These are phyloP conservation scores for Claviceps sorghi DNA, from an alignment of 2,329 filamentous ascomycete species.

Conservation along the genomic window DNA sequence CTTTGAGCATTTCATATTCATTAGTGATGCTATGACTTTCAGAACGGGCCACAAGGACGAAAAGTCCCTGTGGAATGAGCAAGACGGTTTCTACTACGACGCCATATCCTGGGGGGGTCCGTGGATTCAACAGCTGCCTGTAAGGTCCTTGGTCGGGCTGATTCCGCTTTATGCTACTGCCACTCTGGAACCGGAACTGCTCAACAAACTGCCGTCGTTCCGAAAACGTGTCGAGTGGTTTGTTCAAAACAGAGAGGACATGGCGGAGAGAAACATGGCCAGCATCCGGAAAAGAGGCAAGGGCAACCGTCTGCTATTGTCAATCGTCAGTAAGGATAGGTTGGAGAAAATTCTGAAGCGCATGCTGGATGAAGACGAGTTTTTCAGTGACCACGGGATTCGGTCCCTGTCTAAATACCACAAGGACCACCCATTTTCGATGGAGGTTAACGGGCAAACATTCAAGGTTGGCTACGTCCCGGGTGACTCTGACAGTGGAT, in stretches of 20 bases:
- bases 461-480: slow-evolving; percentile 84
- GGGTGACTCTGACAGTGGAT: slow-evolving; percentile 87
- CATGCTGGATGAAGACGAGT: slow-evolving; percentile 91
- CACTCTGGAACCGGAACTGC: slow-evolving; percentile 83
- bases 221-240: slow-evolving; percentile 93
- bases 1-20: slow-evolving; percentile 96
- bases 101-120: slow-evolving; percentile 93
- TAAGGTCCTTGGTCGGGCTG: slow-evolving; percentile 80
- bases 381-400: slow-evolving; percentile 79
- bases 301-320: slow-evolving; percentile 72
- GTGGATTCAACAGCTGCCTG: slow-evolving; percentile 82
- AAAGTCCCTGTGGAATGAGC: slow-evolving; percentile 86
- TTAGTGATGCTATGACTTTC: slow-evolving; percentile 93
- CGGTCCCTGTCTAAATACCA: slow-evolving; percentile 86
- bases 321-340: slow-evolving; percentile 87
- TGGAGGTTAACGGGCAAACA: slow-evolving; percentile 86
- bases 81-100: slow-evolving; percentile 97
- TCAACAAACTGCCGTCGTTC: slow-evolving; percentile 83
- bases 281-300: slow-evolving; percentile 85
- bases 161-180: slow-evolving; percentile 88
- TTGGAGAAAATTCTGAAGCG: slow-evolving; percentile 74
- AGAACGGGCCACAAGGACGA: slow-evolving; percentile 54
- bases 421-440: slow-evolving; percentile 77
- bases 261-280: slow-evolving; percentile 87
- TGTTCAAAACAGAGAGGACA: slow-evolving; percentile 69